Base-by-base conservation (phyloP, 2,329 filamentous ascomycete species). In the Colletotrichum australisinense region DNA sequence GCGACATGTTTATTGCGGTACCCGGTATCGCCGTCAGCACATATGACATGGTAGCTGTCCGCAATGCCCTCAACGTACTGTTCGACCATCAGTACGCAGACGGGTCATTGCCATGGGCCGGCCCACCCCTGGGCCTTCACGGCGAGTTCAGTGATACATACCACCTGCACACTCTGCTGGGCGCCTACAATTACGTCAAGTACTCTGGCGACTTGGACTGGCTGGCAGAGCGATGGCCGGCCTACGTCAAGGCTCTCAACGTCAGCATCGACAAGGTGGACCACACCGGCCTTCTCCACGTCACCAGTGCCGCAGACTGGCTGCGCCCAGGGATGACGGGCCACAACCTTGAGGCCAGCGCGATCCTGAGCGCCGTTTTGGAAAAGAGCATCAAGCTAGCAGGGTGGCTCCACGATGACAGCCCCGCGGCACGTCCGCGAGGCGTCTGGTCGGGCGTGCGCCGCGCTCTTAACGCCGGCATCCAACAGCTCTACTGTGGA, bases 121-220 rank as follows among this genome's bases (percentile, higher is more conserved):
- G 87, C 1, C 79, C 81, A 9, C 86, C 87, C 0, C 85, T 83
- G 42, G 77, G 79, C 19, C 77, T 86, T 68, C 78, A 75, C 6
- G 73, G 78, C 5, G 76, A 79, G 1, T 79, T 82, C 49, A 87
- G 85, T 12, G 88, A 87, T 73, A 91, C 89, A 0, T 91, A 91
- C 75, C 89, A 91, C 63, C 84, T 90, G 77, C 88, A 88, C 81
- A 87, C 86, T 0, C 84, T 88, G 78, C 84, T 88, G 57, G 84
- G 85, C 8, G 86, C 85, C 9, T 86, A 86, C 77, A 86, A 87
- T 71, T 88, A 88, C 64, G 80, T 87, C 52, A 79, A 87, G 6
- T 88, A 83, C 74, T 85, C 84, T 1, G 84, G 85, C 56, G 86
- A 88, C 57, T 80, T 82, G 1, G 76, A 77, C 1, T 88, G 86